phyloP scores from a whole-genome alignment of 1,139 yeast species.

The Magnusiomyces fungicola region DNA sequence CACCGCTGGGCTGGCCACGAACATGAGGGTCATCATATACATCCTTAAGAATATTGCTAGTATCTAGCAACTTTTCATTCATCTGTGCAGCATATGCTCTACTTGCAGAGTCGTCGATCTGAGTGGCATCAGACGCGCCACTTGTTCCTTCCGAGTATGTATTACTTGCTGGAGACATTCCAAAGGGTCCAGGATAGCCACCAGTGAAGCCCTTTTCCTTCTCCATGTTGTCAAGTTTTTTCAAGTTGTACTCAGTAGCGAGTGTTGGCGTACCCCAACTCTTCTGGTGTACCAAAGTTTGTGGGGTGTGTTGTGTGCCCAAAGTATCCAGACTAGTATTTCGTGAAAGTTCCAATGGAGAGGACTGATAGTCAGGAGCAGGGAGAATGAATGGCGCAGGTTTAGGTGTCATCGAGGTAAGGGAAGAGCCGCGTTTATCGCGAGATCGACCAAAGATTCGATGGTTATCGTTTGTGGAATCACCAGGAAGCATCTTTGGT shows the following conservation, averaged over 20 bases:
- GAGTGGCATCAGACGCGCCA: too few species aligned
- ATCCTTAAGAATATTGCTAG: too few species aligned
- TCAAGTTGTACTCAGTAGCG: constrained; percentile 12
- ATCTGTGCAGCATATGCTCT: too few species aligned
- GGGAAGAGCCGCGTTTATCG: constrained; percentile 11
- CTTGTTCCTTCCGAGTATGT: constrained; percentile 9
- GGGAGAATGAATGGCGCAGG: constrained; percentile 25
- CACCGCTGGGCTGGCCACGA: too few species aligned
- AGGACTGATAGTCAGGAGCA: too few species aligned
- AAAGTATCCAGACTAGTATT: background rate
- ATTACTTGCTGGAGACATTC: constrained; percentile 8
- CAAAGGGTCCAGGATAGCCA: background rate
- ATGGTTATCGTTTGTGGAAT: background rate
- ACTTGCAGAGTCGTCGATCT: too few species aligned
- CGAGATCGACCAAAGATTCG: constrained; percentile 3
- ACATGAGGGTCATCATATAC: too few species aligned
- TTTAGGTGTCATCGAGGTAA: background rate
- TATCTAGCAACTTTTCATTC: too few species aligned
- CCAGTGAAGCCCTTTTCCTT: background rate
- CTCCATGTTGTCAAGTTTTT: constrained; percentile 11
- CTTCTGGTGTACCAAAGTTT: background rate
- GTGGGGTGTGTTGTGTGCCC: background rate
- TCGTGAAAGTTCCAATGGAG: background rate
- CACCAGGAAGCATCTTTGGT: constrained; percentile 19
- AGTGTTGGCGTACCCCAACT: constrained; percentile 10